phyloP scores from a whole-genome alignment of 2,329 filamentous ascomycete genomes.

The Aphanoascus verrucosus region DNA sequence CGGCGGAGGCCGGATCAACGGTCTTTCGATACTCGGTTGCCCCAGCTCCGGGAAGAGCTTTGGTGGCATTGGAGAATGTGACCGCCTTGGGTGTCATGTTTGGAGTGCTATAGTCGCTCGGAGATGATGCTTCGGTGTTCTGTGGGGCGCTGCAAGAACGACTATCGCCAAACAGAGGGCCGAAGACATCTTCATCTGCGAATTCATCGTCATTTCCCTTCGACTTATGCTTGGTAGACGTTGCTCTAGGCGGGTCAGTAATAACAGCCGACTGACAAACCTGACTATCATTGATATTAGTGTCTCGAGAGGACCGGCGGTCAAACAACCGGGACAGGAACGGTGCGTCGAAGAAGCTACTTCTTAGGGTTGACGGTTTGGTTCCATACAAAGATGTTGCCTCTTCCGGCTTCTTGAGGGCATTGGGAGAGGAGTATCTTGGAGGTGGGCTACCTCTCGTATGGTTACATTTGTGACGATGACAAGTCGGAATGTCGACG shows the following conservation, averaged over 20 bases:
- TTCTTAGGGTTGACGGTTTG: not conserved
- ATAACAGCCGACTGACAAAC: not conserved
- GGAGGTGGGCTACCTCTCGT: not conserved
- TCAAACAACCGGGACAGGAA: not conserved
- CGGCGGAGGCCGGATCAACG: not conserved
- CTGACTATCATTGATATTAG: not conserved
- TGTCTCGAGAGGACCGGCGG: not conserved
- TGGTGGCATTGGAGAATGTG: not conserved
- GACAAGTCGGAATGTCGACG: not conserved
- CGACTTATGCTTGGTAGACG: not conserved
- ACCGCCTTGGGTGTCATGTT: not conserved
- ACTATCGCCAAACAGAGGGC: not conserved
- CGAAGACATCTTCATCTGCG: not conserved
- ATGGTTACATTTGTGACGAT: not conserved
- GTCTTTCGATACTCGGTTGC: not conserved
- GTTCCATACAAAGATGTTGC: slow-evolving; percentile 1
- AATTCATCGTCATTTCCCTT: not conserved
- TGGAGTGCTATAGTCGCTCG: not conserved
- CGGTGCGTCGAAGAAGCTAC: not conserved
- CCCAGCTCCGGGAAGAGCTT: not conserved
- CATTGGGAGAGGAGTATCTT: not conserved
- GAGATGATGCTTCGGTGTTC: not conserved
- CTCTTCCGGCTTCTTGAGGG: not conserved
- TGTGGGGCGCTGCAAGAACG: not conserved
- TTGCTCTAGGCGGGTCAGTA: not conserved